Conservation (phyloP, 306 rosid genomes). For the Prunus fruticosa region DNA sequence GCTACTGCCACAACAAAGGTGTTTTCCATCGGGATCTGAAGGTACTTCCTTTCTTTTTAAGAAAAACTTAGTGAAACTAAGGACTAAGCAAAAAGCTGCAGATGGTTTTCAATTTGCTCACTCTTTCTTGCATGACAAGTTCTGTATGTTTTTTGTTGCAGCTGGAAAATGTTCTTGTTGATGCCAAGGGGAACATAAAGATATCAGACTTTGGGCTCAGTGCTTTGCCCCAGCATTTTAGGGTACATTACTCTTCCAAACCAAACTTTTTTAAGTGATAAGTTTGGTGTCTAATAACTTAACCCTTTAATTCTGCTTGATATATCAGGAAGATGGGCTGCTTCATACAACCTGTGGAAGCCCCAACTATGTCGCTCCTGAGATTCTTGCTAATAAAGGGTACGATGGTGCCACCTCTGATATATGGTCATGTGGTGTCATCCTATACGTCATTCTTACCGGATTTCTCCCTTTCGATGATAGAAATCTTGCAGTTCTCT, state of each 20-base stretch:
- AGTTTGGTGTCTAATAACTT: conserved; percentile 3
- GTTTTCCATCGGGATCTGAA: conserved; percentile 95
- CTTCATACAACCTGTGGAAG: conserved; percentile 99
- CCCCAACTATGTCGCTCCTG: conserved; percentile 97
- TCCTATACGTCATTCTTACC: conserved; percentile 68
- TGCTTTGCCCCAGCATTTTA: conserved; percentile 81
- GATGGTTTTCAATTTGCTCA: neutral
- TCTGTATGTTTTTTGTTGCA: conserved; percentile 31
- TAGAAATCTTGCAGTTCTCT: conserved; percentile 86
- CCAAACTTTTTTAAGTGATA: neutral
- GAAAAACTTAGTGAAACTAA: neutral
- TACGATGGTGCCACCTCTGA: conserved; percentile 89
- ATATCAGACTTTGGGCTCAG: conserved; percentile 97
- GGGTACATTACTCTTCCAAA: conserved; percentile 40
- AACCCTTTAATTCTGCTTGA: conserved; percentile 4
- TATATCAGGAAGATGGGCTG: conserved; percentile 73
- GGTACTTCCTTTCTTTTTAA: conserved; percentile 34
- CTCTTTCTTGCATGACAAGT: neutral
- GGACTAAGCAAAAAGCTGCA: neutral
- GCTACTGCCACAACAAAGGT: conserved; percentile 81
- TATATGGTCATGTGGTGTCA: conserved; percentile 91
- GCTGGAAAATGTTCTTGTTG: conserved; percentile 90
- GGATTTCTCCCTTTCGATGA: conserved; percentile 91
- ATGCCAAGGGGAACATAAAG: conserved; percentile 70
- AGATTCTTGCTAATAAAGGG: conserved; percentile 77